Evolutionary conservation across 208 protist genomes (phyloP), one percentile per base, ranked within the genome.

Genomic region (Borovskyia barvae): DNA sequence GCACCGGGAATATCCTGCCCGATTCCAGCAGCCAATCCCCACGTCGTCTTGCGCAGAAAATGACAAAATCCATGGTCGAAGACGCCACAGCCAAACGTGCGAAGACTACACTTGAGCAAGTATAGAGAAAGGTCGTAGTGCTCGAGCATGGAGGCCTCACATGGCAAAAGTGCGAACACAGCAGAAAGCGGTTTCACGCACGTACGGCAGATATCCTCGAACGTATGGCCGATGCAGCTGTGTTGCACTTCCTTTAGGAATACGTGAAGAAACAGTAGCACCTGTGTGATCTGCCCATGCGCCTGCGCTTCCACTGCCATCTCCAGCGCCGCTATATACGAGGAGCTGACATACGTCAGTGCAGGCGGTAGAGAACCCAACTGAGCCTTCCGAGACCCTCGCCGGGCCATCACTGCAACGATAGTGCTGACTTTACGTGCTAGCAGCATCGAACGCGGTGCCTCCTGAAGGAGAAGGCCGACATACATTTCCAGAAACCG

Each of bases 91-190:
- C 88, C 84, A 48, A 92, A 94, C 0, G 81, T 71, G 48, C 84
- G 84, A 30, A 88, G 49, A 15, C 75, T 66, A 56, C 83, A 90
- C 68, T 94, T 94, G 41, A 92, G 57, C 4, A 88, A 56, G 41
- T 80, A 85, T 32, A 94, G 48, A 37, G 66, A 77, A 19, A 78
- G 52, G 20, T 80, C 59, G 41, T 80, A 79, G 8, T 62, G 50
- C 25, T 62, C 58, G 17, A 73, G 67, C 46, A 64, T 48, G 26
- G 56, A 29, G 9, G 75, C 51, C 12, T 22, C 37, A 6, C 37
- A 24, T 1, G 42, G 33, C 5, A 65, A 37, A n/a, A 46, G 41
- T 3, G 74, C 54, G 46, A 92, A 87, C 15, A 92, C 51, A 6
- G 28, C 41, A 0, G 81, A 85, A 11, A 94, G 75, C 2, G 75